These are phyloP conservation scores for Umbellularia californica DNA, from an alignment of 164 flowering plant species.

Conservation along the genomic window DNA sequence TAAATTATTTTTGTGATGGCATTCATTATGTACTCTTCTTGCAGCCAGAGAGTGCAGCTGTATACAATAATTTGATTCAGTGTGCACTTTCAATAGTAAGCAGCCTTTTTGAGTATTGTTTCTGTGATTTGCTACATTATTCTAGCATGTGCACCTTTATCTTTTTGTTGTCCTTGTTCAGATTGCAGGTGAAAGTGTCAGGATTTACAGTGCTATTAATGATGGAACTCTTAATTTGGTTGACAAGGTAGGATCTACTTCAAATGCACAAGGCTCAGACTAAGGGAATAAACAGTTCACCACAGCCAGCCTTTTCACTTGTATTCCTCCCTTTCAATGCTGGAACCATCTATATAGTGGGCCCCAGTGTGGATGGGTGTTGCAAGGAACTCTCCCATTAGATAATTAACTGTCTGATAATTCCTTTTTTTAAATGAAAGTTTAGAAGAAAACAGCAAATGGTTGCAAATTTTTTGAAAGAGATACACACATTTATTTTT, in stretches of 20 bases:
- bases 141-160: neutral
- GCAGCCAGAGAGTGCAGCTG: conserved; percentile 57
- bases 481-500: no score
- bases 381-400: no score
- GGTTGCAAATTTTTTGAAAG: no score
- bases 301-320: no score
- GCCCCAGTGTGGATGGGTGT: no score
- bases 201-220: conserved; percentile 35
- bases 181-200: conserved; percentile 50
- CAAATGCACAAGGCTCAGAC: no score
- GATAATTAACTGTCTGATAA: no score
- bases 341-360: no score
- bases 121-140: neutral
- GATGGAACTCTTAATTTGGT: conserved; percentile 45
- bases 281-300: no score
- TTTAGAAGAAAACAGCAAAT: no score
- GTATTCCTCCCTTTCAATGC: no score
- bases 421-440: no score
- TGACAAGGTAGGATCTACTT: conserved; percentile 36
- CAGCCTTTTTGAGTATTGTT: neutral
- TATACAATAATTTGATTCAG: conserved; percentile 36
- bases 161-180: neutral
- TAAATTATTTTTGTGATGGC: neutral
- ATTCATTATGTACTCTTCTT: conserved; percentile 7
- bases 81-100: conserved; percentile 50